These are phyloP conservation scores for Didymellaceae sp. DNA, from an alignment of 2,329 filamentous ascomycete species.

Conservation along the genomic window DNA sequence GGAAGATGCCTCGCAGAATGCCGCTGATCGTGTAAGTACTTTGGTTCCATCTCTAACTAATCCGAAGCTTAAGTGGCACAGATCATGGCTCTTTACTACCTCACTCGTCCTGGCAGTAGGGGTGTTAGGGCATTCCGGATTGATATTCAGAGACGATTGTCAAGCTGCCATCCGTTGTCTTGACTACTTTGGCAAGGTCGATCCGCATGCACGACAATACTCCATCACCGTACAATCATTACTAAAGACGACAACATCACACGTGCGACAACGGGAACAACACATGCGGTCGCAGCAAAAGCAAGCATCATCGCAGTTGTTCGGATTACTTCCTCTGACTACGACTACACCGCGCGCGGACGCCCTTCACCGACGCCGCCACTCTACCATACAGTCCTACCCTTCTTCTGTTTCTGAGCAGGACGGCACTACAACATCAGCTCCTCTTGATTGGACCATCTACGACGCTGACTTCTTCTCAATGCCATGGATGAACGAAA, in stretches of 20 bases:
- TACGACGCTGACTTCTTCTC: conserved; percentile 43
- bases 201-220: conserved; percentile 42
- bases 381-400: conserved; percentile 6
- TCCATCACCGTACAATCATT: conserved; percentile 36
- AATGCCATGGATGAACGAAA: conserved; percentile 39
- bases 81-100: conserved; percentile 42
- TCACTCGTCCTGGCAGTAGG: conserved; percentile 39
- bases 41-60: background rate
- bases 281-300: conserved; percentile 32
- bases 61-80: conserved; percentile 11
- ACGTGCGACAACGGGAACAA: conserved; percentile 34
- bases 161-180: conserved; percentile 33
- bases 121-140: conserved; percentile 33
- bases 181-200: conserved; percentile 36
- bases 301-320: conserved; percentile 39
- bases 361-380: conserved; percentile 1
- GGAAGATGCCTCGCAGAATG: conserved; percentile 36
- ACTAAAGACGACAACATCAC: conserved; percentile 32
- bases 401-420: conserved; percentile 12
- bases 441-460: conserved; percentile 38
- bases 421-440: conserved; percentile 9
- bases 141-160: conserved; percentile 30
- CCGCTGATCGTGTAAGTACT: conserved; percentile 39
- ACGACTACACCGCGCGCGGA: conserved; percentile 3
- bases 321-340: conserved; percentile 33